Evolutionary conservation across 257 asterid genomes (phyloP).

Genomic region (Nicotiana attenuata): DNA sequence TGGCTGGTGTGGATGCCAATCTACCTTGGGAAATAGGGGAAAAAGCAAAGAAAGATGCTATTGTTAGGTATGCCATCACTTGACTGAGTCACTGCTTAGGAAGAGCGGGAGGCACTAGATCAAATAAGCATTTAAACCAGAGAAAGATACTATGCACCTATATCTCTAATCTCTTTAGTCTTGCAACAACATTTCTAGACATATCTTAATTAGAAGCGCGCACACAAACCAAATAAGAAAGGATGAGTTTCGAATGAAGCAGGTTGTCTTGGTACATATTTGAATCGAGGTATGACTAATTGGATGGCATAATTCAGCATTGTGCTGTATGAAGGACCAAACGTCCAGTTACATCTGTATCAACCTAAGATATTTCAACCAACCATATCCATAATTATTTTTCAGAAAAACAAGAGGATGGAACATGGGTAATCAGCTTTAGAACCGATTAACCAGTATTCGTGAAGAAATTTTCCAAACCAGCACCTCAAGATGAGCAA

Average conservation of each 20-base stretch:
- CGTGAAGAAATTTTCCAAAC: neutral
- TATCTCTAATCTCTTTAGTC: neutral
- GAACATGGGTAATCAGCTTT: neutral
- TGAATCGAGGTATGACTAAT: neutral
- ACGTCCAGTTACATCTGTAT: neutral
- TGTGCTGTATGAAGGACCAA: neutral
- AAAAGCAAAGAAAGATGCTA: slow-evolving; percentile 7
- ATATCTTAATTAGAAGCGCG: neutral
- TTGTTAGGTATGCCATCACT: slow-evolving; percentile 18
- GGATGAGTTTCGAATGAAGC: neutral
- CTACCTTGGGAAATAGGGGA: slow-evolving; percentile 29
- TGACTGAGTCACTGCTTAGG: neutral
- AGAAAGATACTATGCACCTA: neutral
- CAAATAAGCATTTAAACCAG: neutral
- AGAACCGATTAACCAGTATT: neutral
- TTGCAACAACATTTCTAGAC: neutral
- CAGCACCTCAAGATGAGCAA: neutral
- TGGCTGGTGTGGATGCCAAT: slow-evolving; percentile 98
- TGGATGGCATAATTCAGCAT: slow-evolving; percentile 1
- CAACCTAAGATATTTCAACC: neutral
- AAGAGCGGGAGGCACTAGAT: neutral
- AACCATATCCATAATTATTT: neutral
- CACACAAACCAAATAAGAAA: neutral
- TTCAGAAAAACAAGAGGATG: neutral
- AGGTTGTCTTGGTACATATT: neutral